Evolutionary conservation across 495 filamentous ascomycete species (phyloP).

Genomic region (Mycothermus thermophilus): DNA sequence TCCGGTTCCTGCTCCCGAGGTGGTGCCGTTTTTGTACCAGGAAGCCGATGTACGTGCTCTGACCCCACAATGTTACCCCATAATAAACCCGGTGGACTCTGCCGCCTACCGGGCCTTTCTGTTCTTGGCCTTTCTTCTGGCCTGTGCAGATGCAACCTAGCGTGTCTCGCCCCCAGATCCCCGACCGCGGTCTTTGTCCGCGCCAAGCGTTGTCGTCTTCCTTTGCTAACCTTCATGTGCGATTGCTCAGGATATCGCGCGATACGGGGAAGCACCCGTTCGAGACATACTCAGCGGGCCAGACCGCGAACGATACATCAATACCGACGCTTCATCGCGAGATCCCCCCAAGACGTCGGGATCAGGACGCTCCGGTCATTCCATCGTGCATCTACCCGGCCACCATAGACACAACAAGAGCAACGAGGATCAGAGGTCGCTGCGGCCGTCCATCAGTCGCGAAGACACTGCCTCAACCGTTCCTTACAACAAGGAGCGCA

Average conservation of each 20-base stretch:
- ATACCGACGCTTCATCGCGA: constrained; percentile 27
- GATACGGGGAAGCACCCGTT: constrained; percentile 72
- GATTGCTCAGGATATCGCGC: constrained; percentile 70
- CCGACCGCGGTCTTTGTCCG: too few relatives aligned
- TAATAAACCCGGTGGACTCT: constrained; percentile 4
- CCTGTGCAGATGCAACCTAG: too few relatives aligned
- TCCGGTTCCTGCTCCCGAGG: constrained; percentile 81
- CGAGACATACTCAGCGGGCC: constrained; percentile 55
- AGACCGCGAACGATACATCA: constrained; percentile 50
- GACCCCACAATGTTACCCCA: constrained; percentile 8
- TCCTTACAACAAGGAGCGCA: constrained; percentile 34
- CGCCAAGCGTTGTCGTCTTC: too few relatives aligned
- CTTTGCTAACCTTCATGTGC: too few relatives aligned
- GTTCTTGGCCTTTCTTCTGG: neutral
- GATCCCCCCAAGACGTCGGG: constrained; percentile 37
- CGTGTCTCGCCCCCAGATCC: too few relatives aligned
- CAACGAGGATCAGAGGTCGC: constrained; percentile 55
- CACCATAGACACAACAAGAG: constrained; percentile 63
- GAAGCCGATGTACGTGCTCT: constrained; percentile 55
- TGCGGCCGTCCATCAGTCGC: constrained; percentile 50
- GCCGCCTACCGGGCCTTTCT: constrained; percentile 2
- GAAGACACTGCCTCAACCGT: constrained; percentile 51
- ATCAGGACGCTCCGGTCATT: constrained; percentile 38
- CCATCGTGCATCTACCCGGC: constrained; percentile 42
- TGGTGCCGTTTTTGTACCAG: constrained; percentile 92